These are phyloP conservation scores for Trichosanthes truncata DNA, from an alignment of 306 rosid species.

Conservation along the genomic window DNA sequence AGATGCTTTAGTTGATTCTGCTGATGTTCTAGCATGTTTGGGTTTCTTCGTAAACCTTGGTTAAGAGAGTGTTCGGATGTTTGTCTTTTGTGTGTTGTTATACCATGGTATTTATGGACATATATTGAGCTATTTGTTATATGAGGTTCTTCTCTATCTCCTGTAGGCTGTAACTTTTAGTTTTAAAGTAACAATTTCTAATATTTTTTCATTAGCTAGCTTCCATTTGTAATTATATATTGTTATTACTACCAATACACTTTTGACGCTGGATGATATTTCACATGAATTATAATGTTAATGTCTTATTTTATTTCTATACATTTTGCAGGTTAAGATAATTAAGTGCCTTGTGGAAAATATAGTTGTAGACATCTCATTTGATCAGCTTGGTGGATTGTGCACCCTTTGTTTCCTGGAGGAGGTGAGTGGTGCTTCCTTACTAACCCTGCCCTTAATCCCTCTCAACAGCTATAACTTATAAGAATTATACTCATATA, in stretches of 20 bases:
- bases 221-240: not conserved
- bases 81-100: not conserved
- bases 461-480: constrained; percentile 6
- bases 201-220: not conserved
- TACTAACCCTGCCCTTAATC: constrained; percentile 1
- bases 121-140: not conserved
- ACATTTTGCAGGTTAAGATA: constrained; percentile 66
- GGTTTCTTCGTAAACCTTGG: not conserved
- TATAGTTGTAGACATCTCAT: constrained; percentile 97
- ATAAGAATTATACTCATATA: not conserved
- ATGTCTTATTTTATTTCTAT: constrained; percentile 6
- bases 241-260: not conserved
- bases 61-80: not conserved
- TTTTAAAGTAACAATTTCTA: not conserved
- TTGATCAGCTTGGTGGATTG: constrained; percentile 93
- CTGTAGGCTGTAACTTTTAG: not conserved
- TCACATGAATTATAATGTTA: not conserved
- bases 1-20: not conserved
- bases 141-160: not conserved
- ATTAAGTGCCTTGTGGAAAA: constrained; percentile 98
- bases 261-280: constrained; percentile 3
- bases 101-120: not conserved
- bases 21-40: not conserved
- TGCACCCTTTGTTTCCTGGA: constrained; percentile 98
- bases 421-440: constrained; percentile 53